Evolutionary conservation across 2,329 filamentous ascomycete species (phyloP).

Genomic region (Stachybotrys chartarum): DNA sequence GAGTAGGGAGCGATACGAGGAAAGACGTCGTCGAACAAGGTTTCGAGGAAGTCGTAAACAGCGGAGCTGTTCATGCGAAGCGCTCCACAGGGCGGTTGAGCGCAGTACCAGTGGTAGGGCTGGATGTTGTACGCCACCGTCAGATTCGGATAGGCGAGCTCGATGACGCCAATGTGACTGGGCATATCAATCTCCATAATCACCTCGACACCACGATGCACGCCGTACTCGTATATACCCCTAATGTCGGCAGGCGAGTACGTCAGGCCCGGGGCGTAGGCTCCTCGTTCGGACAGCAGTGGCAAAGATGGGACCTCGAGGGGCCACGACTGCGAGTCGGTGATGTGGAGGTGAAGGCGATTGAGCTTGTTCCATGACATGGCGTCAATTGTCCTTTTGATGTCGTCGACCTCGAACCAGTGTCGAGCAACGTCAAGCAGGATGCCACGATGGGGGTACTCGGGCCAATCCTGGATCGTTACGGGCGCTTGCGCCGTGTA

Average conservation of each 20-base stretch:
- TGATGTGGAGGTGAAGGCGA: constrained; percentile 71
- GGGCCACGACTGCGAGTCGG: constrained; percentile 81
- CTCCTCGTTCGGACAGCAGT: constrained; percentile 63
- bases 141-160: constrained; percentile 41
- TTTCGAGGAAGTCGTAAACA: constrained; percentile 66
- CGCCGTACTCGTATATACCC: constrained; percentile 65
- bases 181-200: constrained; percentile 58
- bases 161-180: constrained; percentile 49
- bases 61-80: constrained; percentile 68
- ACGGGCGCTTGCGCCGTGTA: constrained; percentile 71
- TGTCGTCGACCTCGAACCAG: constrained; percentile 60
- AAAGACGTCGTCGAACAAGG: constrained; percentile 66
- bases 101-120: constrained; percentile 53
- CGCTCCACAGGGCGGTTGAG: constrained; percentile 58
- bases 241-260: constrained; percentile 62
- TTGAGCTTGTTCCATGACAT: constrained; percentile 78
- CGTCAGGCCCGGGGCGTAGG: constrained; percentile 59
- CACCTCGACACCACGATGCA: constrained; percentile 49
- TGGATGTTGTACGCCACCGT: constrained; percentile 48
- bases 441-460: constrained; percentile 70
- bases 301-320: constrained; percentile 69
- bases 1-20: constrained; percentile 64
- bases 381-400: constrained; percentile 70
- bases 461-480: constrained; percentile 63
- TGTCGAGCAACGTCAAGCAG: constrained; percentile 72